Conservation (phyloP, 257 asterid genomes). For the Solanum bulbocastanum region DNA sequence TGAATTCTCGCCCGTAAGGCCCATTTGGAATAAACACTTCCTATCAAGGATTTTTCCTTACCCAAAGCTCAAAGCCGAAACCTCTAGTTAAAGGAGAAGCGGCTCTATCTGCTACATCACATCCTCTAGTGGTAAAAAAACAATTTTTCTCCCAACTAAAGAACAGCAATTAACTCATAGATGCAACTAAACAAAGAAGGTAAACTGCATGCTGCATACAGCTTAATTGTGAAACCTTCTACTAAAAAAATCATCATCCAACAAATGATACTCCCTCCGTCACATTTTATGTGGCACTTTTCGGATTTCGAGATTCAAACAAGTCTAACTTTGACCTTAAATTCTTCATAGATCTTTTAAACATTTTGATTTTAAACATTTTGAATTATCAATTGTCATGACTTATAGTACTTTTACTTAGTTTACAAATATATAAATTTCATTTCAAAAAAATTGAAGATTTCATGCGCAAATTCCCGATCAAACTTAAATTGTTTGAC, state of each 20-base stretch:
- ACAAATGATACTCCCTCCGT: not conserved
- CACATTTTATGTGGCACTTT: too few species aligned
- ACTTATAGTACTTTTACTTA: too few species aligned
- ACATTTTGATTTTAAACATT: too few species aligned
- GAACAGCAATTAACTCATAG: not conserved
- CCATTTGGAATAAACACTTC: not conserved
- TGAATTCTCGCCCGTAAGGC: not conserved
- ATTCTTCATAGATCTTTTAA: too few species aligned
- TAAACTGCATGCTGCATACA: not conserved
- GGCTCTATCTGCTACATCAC: not conserved
- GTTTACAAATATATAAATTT: too few species aligned
- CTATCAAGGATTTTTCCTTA: not conserved
- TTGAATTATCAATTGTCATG: too few species aligned
- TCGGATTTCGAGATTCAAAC: too few species aligned
- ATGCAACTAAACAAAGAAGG: not conserved
- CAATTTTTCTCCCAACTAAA: not conserved
- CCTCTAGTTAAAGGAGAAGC: not conserved
- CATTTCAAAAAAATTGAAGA: too few species aligned
- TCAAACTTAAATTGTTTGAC: too few species aligned
- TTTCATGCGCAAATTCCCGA: too few species aligned
- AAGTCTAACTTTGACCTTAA: too few species aligned
- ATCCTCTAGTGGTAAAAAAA: not conserved
- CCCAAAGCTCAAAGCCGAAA: not conserved
- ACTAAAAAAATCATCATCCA: not conserved
- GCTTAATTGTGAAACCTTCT: not conserved